Conservation (phyloP, 768 basidiomycete genomes). For the Auriscalpium vulgare region DNA sequence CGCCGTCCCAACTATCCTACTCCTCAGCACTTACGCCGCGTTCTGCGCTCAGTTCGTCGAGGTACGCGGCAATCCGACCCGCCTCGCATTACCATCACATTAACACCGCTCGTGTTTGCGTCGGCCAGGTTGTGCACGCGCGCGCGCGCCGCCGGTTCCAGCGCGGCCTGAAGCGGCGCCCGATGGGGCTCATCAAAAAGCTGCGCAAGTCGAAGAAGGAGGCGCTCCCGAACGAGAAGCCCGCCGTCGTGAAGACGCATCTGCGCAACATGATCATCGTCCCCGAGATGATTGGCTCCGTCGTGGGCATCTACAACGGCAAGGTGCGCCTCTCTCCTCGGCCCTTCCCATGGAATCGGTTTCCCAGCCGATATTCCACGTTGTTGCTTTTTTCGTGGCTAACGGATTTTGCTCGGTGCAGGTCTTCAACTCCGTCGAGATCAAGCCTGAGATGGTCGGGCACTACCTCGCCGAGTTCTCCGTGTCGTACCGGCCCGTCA, state of each 20-base stretch:
- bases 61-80: constrained; percentile 32
- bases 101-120: no score
- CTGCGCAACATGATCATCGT: constrained; percentile 99
- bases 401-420: constrained; percentile 19
- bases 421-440: constrained; percentile 95
- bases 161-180: constrained; percentile 96
- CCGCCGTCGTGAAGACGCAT: constrained; percentile 97
- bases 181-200: constrained; percentile 99
- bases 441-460: constrained; percentile 99
- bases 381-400: background rate
- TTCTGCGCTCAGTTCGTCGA: constrained; percentile 56
- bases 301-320: constrained; percentile 98
- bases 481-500: constrained; percentile 96
- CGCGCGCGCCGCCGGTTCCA: constrained; percentile 98
- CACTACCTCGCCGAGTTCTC: constrained; percentile 99
- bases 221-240: constrained; percentile 98
- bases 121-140: constrained; percentile 78
- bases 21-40: constrained; percentile 1
- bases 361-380: background rate
- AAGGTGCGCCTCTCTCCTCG: constrained; percentile 46
- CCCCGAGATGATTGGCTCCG: constrained; percentile 99
- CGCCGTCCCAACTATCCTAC: background rate
- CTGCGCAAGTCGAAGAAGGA: constrained; percentile 99
- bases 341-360: background rate
- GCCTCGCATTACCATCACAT: no score